phyloP scores from a whole-genome alignment of 768 basidiomycete species.

The Rhodosporidiobolus odoratus region DNA sequence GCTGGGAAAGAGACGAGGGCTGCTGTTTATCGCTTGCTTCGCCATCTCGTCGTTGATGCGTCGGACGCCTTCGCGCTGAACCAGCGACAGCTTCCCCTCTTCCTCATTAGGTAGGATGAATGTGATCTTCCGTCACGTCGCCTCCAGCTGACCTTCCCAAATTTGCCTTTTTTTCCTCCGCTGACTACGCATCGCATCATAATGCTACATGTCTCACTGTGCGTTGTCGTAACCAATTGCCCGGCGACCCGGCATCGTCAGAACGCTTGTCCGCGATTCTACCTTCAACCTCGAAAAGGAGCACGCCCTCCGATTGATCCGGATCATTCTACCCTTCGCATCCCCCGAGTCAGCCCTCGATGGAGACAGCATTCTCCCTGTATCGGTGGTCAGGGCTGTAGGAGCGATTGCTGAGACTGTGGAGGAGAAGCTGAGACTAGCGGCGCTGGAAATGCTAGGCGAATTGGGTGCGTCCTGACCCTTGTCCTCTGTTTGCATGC shows the following conservation, averaged over 20 bases:
- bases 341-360: constrained; percentile 26
- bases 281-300: constrained; percentile 80
- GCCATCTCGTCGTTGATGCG: constrained; percentile 68
- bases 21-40: constrained; percentile 73
- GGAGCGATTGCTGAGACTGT: constrained; percentile 86
- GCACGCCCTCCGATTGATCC: constrained; percentile 83
- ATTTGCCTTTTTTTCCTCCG: constrained; percentile 1
- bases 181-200: no score
- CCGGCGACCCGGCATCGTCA: no score
- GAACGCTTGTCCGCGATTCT: constrained; percentile 75
- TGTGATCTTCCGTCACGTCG: constrained; percentile 35
- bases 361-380: constrained; percentile 55
- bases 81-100: constrained; percentile 72
- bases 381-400: constrained; percentile 76
- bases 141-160: not conserved
- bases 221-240: no score
- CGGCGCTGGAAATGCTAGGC: constrained; percentile 77
- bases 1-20: constrained; percentile 69
- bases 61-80: constrained; percentile 64
- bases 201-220: no score
- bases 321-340: constrained; percentile 49
- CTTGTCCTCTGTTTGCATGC: constrained; percentile 4
- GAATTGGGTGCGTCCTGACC: constrained; percentile 67
- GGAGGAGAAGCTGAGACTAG: constrained; percentile 78
- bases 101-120: constrained; percentile 86